Percentiles rank a stretch among this genome's conserved stretches.
These are phyloP conservation scores for Pseudomassariella vexata DNA, from an alignment of 2,329 filamentous ascomycete genomes.

Conservation along the genomic window DNA sequence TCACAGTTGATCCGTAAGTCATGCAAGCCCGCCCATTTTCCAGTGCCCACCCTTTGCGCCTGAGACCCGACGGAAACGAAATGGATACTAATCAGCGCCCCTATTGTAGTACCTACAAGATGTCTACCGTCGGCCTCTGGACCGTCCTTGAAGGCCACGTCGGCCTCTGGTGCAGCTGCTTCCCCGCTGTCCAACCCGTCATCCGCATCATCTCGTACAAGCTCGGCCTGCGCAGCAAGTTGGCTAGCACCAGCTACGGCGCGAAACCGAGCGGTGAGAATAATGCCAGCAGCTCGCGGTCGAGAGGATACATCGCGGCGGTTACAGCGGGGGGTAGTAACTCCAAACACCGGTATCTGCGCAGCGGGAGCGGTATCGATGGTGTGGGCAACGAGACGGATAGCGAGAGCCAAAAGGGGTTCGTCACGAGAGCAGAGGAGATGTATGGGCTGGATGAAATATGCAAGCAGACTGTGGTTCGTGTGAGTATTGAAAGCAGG, in stretches of 20 bases:
- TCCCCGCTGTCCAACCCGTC: constrained; percentile 10
- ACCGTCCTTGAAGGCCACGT: constrained; percentile 34
- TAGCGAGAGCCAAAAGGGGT: constrained; percentile 2
- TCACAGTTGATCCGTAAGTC: constrained; percentile 19
- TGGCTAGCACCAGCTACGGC: constrained; percentile 3
- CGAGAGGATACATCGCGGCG: neutral
- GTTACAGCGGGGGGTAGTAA: too few relatives aligned
- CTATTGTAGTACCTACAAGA: constrained; percentile 25
- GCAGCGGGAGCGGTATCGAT: constrained; percentile 1
- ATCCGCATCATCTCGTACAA: neutral
- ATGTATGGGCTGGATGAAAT: constrained; percentile 25
- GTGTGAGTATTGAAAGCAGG: too few relatives aligned
- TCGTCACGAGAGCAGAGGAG: constrained; percentile 2
- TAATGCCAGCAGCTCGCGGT: neutral
- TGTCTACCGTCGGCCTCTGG: constrained; percentile 28
- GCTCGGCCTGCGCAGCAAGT: constrained; percentile 1
- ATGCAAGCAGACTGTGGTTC: too few relatives aligned
- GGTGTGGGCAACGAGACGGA: neutral
- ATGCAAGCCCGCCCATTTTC: too few relatives aligned
- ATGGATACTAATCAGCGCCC: too few relatives aligned
- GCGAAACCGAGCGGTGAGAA: neutral
- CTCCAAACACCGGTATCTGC: constrained; percentile 1
- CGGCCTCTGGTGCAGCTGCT: constrained; percentile 35
- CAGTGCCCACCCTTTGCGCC: neutral
- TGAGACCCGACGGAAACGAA: too few relatives aligned